These are phyloP conservation scores for Magnaporthiopsis rhizophila DNA, from an alignment of 2,329 filamentous ascomycete species.

Conservation along the genomic window DNA sequence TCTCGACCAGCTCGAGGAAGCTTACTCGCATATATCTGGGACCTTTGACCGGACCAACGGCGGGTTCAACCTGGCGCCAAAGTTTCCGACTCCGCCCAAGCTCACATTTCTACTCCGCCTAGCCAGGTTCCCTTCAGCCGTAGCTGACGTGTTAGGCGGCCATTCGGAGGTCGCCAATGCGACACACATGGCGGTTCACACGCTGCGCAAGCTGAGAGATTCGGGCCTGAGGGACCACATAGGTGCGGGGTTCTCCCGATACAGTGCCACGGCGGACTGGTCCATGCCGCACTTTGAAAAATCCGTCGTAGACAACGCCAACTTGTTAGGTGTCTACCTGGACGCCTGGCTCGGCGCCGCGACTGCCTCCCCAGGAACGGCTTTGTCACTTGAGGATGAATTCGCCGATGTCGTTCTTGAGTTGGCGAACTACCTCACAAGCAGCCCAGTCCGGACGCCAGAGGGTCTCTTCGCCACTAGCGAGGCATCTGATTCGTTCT, in stretches of 20 bases:
- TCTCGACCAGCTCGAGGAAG: constrained; percentile 85
- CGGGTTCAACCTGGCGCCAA: constrained; percentile 75
- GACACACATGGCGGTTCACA: constrained; percentile 70
- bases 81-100: constrained; percentile 85
- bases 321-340: constrained; percentile 73
- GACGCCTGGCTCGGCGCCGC: constrained; percentile 66
- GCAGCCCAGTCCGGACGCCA: constrained; percentile 53
- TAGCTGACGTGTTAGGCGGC: constrained; percentile 86
- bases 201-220: constrained; percentile 63
- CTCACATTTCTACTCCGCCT: constrained; percentile 74
- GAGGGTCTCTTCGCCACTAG: constrained; percentile 77
- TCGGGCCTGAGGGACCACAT: constrained; percentile 49
- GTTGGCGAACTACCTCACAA: constrained; percentile 76
- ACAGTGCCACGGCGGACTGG: constrained; percentile 89
- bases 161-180: constrained; percentile 62
- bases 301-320: no score
- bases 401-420: constrained; percentile 73
- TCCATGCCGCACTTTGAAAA: constrained; percentile 90
- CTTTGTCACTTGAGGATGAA: constrained; percentile 45
- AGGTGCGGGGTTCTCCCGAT: constrained; percentile 55
- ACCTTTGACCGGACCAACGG: constrained; percentile 74
- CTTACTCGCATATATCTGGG: constrained; percentile 68
- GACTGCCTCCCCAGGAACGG: constrained; percentile 12
- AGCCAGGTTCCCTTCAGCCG: constrained; percentile 59
- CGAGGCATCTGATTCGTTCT: constrained; percentile 82